These are phyloP conservation scores for Pseudocercospora fijiensis DNA, from an alignment of 2,329 filamentous ascomycete species.

Conservation along the genomic window DNA sequence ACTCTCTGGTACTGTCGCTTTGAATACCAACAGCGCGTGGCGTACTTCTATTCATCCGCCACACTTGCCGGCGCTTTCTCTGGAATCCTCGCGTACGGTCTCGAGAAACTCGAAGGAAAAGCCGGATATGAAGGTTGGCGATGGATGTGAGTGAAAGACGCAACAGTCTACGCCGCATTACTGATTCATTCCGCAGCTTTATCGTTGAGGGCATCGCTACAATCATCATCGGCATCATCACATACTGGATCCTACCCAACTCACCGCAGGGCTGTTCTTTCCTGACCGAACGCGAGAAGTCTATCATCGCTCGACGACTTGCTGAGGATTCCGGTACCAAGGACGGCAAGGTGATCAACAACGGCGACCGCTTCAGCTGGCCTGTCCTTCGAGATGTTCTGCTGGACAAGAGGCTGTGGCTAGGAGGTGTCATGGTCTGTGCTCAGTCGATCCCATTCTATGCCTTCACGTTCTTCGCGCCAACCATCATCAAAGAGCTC, in stretches of 20 bases:
- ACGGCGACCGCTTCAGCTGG: conserved; percentile 40
- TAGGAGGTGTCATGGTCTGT: conserved; percentile 39
- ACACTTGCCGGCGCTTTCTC: conserved; percentile 54
- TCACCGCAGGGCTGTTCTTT: conserved; percentile 59
- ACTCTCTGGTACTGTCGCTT: conserved; percentile 49
- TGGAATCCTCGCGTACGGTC: conserved; percentile 51
- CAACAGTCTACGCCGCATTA: neutral
- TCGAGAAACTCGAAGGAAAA: conserved; percentile 40
- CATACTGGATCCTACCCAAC: conserved; percentile 55
- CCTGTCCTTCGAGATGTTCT: conserved; percentile 20
- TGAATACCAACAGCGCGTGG: conserved; percentile 47
- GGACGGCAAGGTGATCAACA: conserved; percentile 36
- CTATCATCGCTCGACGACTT: conserved; percentile 45
- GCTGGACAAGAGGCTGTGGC: conserved; percentile 48
- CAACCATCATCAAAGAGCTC: conserved; percentile 52
- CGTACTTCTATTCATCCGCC: conserved; percentile 50
- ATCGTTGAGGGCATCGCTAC: conserved; percentile 29
- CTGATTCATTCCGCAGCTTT: conserved; percentile 25
- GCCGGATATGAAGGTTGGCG: conserved; percentile 28
- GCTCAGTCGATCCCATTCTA: conserved; percentile 65
- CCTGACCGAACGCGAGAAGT: conserved; percentile 48
- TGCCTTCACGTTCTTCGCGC: conserved; percentile 60
- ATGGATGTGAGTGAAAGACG: conserved; percentile 27
- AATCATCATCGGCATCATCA: conserved; percentile 45
- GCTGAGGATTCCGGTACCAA: conserved; percentile 21